A percentile compares a stretch with the other conserved stretches of the same genome.
phyloP scores from a whole-genome alignment of 2,329 filamentous ascomycete species.

The Venturia carpophila region DNA sequence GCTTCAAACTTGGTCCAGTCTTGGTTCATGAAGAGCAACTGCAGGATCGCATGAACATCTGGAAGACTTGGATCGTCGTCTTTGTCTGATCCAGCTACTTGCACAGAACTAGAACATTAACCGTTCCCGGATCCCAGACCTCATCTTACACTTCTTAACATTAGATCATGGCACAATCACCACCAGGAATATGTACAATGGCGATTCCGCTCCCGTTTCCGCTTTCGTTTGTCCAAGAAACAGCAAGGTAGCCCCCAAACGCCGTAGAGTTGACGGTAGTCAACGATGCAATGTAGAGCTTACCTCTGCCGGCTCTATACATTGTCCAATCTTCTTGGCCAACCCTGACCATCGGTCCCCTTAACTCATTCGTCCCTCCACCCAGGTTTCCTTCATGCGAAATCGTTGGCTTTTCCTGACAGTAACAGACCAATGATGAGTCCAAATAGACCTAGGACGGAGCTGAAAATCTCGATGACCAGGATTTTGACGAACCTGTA shows the following conservation, averaged over 20 bases:
- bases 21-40: too few relatives aligned
- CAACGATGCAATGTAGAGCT: constrained; percentile 6
- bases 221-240: constrained; percentile 5
- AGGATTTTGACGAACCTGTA: constrained; percentile 93
- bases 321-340: not conserved
- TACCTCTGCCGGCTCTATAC: not conserved
- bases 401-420: constrained; percentile 73
- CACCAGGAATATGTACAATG: constrained; percentile 6
- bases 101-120: not conserved
- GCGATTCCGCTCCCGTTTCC: not conserved
- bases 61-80: not conserved
- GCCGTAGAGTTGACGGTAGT: not conserved
- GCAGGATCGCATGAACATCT: too few relatives aligned
- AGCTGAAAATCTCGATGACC: constrained; percentile 98
- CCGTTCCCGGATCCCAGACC: not conserved
- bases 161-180: constrained; percentile 1
- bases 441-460: constrained; percentile 90
- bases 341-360: not conserved
- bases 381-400: constrained; percentile 32
- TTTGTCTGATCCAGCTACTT: not conserved
- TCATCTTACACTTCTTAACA: not conserved
- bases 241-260: not conserved
- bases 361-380: too few relatives aligned
- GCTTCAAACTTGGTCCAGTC: too few relatives aligned
- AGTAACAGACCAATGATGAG: constrained; percentile 90